Percentiles rank a stretch among this genome's conserved stretches.
These are phyloP conservation scores for Wickerhamiella infanticola DNA, from an alignment of 1,139 yeast genomes.

Conservation along the genomic window DNA sequence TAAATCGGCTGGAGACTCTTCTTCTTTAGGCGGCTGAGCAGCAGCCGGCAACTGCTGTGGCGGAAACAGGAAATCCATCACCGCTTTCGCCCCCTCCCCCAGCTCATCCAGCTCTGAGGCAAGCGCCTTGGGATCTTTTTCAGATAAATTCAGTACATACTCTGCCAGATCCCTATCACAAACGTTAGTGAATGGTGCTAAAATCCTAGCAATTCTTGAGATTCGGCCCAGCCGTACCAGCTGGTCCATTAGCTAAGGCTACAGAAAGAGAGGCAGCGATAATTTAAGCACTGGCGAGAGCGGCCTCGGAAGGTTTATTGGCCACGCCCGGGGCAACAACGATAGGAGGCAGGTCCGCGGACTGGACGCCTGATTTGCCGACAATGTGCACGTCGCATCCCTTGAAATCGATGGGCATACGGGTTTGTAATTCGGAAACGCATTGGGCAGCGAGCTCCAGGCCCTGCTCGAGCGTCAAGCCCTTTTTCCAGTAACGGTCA, in stretches of 20 bases:
- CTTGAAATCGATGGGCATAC: constrained; percentile 95
- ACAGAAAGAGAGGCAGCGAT: no score
- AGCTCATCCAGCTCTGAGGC: constrained; percentile 32
- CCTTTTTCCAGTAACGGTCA: constrained; percentile 79
- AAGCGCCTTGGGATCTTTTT: constrained; percentile 27
- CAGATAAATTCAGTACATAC: constrained; percentile 38
- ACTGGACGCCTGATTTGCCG: constrained; percentile 33
- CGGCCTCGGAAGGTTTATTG: neutral
- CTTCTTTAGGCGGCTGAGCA: no score
- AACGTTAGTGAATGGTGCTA: constrained; percentile 4
- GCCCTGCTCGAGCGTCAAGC: constrained; percentile 68
- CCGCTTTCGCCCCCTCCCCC: constrained; percentile 33
- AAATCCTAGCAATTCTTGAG: neutral
- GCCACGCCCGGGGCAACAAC: neutral
- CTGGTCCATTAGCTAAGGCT: neutral
- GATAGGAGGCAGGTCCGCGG: constrained; percentile 7
- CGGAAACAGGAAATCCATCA: constrained; percentile 11
- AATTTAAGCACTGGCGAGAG: neutral
- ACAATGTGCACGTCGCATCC: constrained; percentile 71
- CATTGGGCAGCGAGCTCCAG: constrained; percentile 57
- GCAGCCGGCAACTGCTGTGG: neutral
- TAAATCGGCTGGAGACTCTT: neutral
- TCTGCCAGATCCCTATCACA: constrained; percentile 39
- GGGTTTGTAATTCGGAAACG: constrained; percentile 57
- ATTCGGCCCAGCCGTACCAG: neutral